Base-by-base conservation (phyloP, 1,284 basidiomycete species). In the Papiliotrema flavescens region DNA sequence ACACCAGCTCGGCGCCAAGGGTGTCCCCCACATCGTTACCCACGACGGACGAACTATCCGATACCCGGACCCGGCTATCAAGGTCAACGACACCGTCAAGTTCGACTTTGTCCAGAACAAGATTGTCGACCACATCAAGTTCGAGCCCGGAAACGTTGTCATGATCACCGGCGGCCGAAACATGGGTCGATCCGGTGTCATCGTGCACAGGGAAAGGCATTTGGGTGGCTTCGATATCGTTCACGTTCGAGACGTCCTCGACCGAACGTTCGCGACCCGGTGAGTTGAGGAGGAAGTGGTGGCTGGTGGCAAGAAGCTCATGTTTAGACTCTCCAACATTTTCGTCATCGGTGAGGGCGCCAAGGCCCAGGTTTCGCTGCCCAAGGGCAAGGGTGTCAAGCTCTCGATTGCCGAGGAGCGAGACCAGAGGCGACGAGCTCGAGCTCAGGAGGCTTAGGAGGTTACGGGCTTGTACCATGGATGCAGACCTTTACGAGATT, bases 1-100 rank as follows among this genome's bases (percentile, higher is more conserved):
- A 74, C 87, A 93, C 52, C 90, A 92, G 66, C 81, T 98, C 68
- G 95, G 96, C 64, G 84, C 86, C 69, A 89, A 90, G 77, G 93
- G 93, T 74, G 94, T 98, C 53, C 96, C 95, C 55, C 87, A 94
- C 83, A 82, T 99, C 68, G 90, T 98, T 80, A 98, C 95, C 70
- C 95, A 99, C 82, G 96, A 99, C 75, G 95, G 96, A 60, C 92
- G 95, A 76, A 99, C 95, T 66, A 96, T 99, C 81, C 95, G 95
- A 69, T 99, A 98, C 84, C 95, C 96, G 66, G 95, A 98, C 80
- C 95, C 96, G 46, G 75, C 80, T 68, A 93, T 99, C 85, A 87
- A 84, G 77, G 92, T 93, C 79, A 95, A 98, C 84, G 95, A 98
- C 82, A 93, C 94, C 51, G 85, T 98, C 79, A 96, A 93, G 80